These are phyloP conservation scores for Neofusicoccum parvum DNA, from an alignment of 2,329 filamentous ascomycete species.

Conservation along the genomic window DNA sequence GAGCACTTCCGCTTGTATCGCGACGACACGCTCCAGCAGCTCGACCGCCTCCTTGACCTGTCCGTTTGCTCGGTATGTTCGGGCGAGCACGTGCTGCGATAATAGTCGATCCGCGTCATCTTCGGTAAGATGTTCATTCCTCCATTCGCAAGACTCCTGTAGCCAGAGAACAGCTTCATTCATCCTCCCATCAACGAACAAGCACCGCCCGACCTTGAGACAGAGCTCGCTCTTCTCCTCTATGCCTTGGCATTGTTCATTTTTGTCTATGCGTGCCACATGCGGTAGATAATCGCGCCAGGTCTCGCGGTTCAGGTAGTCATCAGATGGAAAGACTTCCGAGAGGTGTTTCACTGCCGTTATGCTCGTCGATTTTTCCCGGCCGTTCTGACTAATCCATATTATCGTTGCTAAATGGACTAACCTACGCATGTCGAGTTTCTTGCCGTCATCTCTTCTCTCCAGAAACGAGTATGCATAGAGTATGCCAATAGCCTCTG, in stretches of 20 bases:
- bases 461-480: constrained; percentile 36
- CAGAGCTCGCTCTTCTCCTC: constrained; percentile 19
- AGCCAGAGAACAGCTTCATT: constrained; percentile 22
- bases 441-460: constrained; percentile 21
- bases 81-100: not conserved
- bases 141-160: constrained; percentile 22
- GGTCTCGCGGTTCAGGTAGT: constrained; percentile 25
- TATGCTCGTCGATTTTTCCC: constrained; percentile 24
- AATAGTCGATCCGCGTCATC: not conserved
- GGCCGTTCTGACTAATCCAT: constrained; percentile 33
- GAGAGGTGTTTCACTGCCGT: constrained; percentile 26
- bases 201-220: constrained; percentile 21
- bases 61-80: constrained; percentile 21
- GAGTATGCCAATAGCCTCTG: constrained; percentile 36
- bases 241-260: not conserved
- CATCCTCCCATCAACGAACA: constrained; percentile 22
- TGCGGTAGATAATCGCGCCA: constrained; percentile 38
- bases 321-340: constrained; percentile 28
- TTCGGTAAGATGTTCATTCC: constrained; percentile 10
- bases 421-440: constrained; percentile 37
- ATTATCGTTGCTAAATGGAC: constrained; percentile 38
- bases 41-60: not conserved
- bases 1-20: constrained; percentile 18
- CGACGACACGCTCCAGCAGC: constrained; percentile 23
- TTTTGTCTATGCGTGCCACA: constrained; percentile 24